A percentile compares a stretch with the other conserved stretches of the same genome.
phyloP scores from a whole-genome alignment of 2,329 filamentous ascomycete species.

The Penicillium sp. region DNA sequence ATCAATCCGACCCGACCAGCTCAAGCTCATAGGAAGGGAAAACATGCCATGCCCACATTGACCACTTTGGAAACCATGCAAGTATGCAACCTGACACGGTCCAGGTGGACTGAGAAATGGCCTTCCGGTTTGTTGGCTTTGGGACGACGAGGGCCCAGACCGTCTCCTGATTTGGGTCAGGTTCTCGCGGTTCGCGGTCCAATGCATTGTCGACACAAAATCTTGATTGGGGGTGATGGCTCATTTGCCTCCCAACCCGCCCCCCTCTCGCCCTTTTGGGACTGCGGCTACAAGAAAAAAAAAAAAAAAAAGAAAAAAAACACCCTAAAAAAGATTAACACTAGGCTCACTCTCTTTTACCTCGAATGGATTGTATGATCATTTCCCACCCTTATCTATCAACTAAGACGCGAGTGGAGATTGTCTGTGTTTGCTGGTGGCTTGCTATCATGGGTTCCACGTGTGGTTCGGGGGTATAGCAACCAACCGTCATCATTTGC shows the following conservation, averaged over 20 bases:
- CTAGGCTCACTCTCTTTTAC: not conserved
- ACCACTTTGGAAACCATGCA: not conserved
- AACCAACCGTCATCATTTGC: not conserved
- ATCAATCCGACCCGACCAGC: not conserved
- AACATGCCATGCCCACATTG: not conserved
- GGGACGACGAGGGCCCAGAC: conserved; percentile 25
- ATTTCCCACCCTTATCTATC: not conserved
- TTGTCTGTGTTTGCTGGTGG: not conserved
- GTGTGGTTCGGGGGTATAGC: conserved; percentile 9
- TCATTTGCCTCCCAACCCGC: not conserved
- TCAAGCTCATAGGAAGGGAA: not conserved
- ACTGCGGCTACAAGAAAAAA: not conserved
- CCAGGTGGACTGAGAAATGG: not conserved
- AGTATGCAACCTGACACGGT: conserved; percentile 11
- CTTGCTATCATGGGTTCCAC: not conserved
- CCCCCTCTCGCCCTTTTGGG: not conserved
- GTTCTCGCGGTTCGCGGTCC: conserved; percentile 6
- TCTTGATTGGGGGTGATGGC: not conserved
- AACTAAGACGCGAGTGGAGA: not conserved
- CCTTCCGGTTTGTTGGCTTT: not conserved
- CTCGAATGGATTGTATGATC: not conserved
- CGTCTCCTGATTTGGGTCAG: conserved; percentile 4
- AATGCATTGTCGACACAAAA: not conserved
- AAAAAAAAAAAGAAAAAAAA: not conserved
- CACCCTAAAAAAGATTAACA: not conserved